Conservation (phyloP, 1,284 basidiomycete species). For the Anthracocystis walkeri region DNA sequence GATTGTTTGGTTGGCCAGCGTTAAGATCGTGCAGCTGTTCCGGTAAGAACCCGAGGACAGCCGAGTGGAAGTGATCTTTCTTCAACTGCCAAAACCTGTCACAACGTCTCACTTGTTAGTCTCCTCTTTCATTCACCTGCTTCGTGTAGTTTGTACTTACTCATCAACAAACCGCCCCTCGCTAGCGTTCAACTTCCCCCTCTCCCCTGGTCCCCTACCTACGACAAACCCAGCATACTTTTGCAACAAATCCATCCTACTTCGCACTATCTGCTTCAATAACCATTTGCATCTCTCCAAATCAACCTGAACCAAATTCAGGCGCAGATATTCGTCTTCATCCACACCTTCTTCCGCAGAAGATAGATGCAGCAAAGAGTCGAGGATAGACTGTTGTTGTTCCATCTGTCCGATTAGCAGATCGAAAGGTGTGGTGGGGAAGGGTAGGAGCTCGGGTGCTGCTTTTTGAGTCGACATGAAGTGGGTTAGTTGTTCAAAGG, state of each 20-base stretch:
- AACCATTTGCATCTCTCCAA: slow-evolving; percentile 65
- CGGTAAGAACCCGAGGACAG: slow-evolving; percentile 59
- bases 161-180: slow-evolving; percentile 53
- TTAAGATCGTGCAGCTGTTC: slow-evolving; percentile 52
- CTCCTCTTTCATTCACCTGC: too few relatives aligned
- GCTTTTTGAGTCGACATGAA: slow-evolving; percentile 38
- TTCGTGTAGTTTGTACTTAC: slow-evolving; percentile 18
- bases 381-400: slow-evolving; percentile 60
- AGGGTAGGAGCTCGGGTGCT: slow-evolving; percentile 40
- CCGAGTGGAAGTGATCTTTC: slow-evolving; percentile 42
- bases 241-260: slow-evolving; percentile 58
- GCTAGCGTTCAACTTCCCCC: slow-evolving; percentile 40
- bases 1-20: slow-evolving; percentile 25
- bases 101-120: too few relatives aligned
- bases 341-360: slow-evolving; percentile 12
- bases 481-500: slow-evolving; percentile 38
- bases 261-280: slow-evolving; percentile 56
- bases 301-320: slow-evolving; percentile 67
- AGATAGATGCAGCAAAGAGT: slow-evolving; percentile 34
- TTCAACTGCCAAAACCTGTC: slow-evolving; percentile 56
- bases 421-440: slow-evolving; percentile 31
- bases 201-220: slow-evolving; percentile 14
- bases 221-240: slow-evolving; percentile 46
- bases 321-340: slow-evolving; percentile 66
- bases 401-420: slow-evolving; percentile 46